These are phyloP conservation scores for Aurinia saxatilis DNA, from an alignment of 345 rosid species.

Conservation along the genomic window DNA sequence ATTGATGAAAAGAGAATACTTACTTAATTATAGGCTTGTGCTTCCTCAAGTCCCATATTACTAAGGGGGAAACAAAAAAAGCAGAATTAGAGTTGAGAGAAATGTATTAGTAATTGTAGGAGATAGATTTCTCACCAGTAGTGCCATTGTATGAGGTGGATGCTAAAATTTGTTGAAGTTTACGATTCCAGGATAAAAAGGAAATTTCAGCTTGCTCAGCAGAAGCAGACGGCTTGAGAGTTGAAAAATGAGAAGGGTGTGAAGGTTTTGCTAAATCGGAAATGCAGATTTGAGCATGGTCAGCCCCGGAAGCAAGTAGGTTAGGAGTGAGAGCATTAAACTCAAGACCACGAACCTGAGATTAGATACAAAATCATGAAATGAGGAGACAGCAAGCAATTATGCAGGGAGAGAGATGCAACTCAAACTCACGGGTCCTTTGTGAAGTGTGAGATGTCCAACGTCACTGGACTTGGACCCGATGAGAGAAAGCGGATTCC, in stretches of 20 bases:
- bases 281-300: constrained; percentile 91
- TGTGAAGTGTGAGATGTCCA: constrained; percentile 75
- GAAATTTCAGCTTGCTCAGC: constrained; percentile 96
- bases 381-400: not conserved
- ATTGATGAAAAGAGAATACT: constrained; percentile 12
- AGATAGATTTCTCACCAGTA: constrained; percentile 66
- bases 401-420: too few species aligned
- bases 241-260: constrained; percentile 81
- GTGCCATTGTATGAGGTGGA: constrained; percentile 92
- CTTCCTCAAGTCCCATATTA: constrained; percentile 96
- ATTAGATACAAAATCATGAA: not conserved
- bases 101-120: not conserved
- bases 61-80: constrained; percentile 33
- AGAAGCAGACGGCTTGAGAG: constrained; percentile 86
- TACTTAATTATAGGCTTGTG: constrained; percentile 94
- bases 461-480: constrained; percentile 59
- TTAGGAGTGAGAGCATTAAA: constrained; percentile 72
- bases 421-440: constrained; percentile 78
- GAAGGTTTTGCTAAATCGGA: constrained; percentile 84
- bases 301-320: constrained; percentile 95
- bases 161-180: constrained; percentile 86
- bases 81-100: constrained; percentile 1
- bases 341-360: constrained; percentile 97
- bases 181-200: constrained; percentile 90
- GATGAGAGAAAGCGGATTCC: constrained; percentile 81